phyloP scores from a whole-genome alignment of 306 rosid species.

The Trichosanthes truncata region DNA sequence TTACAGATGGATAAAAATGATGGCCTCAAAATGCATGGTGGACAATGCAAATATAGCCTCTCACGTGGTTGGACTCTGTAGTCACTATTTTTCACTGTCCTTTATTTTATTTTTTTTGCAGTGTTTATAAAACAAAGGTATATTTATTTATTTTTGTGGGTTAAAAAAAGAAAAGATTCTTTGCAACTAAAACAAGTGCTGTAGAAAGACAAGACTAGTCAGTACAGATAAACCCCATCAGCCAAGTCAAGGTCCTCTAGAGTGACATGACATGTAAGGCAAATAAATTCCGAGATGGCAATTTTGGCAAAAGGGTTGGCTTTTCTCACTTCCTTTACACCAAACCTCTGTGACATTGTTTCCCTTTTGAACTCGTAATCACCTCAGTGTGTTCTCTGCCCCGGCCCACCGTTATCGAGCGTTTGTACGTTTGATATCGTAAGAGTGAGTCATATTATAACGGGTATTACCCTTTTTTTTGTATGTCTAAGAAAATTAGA shows the following conservation, averaged over 20 bases:
- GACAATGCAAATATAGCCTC: neutral
- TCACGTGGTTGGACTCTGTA: neutral
- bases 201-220: constrained; percentile 2
- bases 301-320: neutral
- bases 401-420: neutral
- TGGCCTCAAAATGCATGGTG: neutral
- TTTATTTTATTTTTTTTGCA: neutral
- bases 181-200: neutral
- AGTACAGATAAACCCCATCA: neutral
- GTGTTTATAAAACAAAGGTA: neutral
- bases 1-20: neutral
- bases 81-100: neutral
- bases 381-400: neutral
- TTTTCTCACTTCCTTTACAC: constrained; percentile 5
- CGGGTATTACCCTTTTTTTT: neutral
- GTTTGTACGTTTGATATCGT: neutral
- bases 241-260: neutral
- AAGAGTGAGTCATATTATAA: neutral
- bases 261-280: constrained; percentile 7
- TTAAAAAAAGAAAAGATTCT: neutral
- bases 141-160: neutral
- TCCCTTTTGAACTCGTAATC: neutral
- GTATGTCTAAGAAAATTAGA: neutral
- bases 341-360: neutral
- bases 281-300: neutral